Conservation (phyloP, 208 protist genomes). For the Trypanosoma brucei region DNA sequence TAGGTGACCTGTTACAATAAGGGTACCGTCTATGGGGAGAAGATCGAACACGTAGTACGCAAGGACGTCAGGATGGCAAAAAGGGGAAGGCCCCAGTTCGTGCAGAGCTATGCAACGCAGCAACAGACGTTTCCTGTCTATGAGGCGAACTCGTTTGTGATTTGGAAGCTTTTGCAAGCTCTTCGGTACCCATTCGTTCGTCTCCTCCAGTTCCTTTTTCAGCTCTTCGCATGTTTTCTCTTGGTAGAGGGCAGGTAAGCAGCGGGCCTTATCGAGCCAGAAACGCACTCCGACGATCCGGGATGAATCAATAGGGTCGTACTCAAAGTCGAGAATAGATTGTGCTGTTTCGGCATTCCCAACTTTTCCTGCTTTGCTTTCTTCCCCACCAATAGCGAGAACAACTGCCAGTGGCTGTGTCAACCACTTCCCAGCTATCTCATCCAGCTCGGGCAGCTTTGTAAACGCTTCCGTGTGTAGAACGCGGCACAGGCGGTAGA, state of each 20-base stretch:
- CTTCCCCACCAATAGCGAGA: conserved; percentile 17
- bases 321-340: conserved; percentile 20
- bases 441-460: conserved; percentile 13
- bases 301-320: conserved; percentile 12
- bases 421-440: conserved; percentile 15
- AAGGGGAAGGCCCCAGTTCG: conserved; percentile 16
- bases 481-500: conserved; percentile 24
- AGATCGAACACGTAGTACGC: conserved; percentile 40
- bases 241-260: conserved; percentile 19
- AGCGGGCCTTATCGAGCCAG: conserved; percentile 24
- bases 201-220: conserved; percentile 9
- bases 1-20: conserved; percentile 16
- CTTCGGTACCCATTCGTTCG: background rate
- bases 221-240: conserved; percentile 12
- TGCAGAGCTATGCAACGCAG: conserved; percentile 25
- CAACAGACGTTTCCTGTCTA: conserved; percentile 14
- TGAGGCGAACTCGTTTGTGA: conserved; percentile 14
- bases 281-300: conserved; percentile 29
- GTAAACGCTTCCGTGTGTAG: conserved; percentile 19
- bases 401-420: conserved; percentile 21
- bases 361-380: background rate
- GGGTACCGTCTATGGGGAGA: conserved; percentile 22
- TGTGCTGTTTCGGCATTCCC: background rate
- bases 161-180: conserved; percentile 11
- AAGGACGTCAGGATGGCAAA: conserved; percentile 31